Percentiles rank a stretch among this genome's conserved stretches.
phyloP scores from a whole-genome alignment of 441 rosid species.

The Iberis amara region DNA sequence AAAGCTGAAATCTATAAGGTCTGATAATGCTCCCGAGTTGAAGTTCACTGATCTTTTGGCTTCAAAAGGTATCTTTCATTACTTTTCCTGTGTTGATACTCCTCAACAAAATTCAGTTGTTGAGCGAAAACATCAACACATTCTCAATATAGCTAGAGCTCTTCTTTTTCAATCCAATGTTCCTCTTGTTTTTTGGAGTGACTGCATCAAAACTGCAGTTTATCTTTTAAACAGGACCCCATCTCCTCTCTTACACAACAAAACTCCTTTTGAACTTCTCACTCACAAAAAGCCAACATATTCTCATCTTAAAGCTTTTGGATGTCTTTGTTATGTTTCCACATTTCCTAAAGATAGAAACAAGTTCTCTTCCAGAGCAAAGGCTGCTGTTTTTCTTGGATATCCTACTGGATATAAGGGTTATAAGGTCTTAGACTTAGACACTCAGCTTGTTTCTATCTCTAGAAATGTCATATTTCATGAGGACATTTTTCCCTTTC shows the following conservation, averaged over 20 bases:
- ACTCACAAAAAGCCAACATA: neutral
- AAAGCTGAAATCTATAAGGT: neutral
- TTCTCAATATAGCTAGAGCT: too few relatives aligned
- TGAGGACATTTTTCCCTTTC: neutral
- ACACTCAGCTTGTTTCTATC: neutral
- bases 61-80: too few relatives aligned
- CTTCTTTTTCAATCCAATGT: neutral
- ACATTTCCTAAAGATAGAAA: neutral
- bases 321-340: neutral
- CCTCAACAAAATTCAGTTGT: too few relatives aligned
- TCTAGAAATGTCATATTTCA: neutral
- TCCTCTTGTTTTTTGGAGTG: neutral
- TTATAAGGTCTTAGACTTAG: neutral
- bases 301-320: neutral
- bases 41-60: too few relatives aligned
- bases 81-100: too few relatives aligned
- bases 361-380: neutral
- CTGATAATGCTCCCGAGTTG: neutral
- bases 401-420: neutral
- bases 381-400: neutral
- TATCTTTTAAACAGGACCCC: neutral
- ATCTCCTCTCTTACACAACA: neutral
- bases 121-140: too few relatives aligned
- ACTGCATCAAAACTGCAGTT: neutral
- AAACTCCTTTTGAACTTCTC: neutral